These are phyloP conservation scores for Naegleria lovaniensis DNA, from an alignment of 208 protist species.

Conservation along the genomic window DNA sequence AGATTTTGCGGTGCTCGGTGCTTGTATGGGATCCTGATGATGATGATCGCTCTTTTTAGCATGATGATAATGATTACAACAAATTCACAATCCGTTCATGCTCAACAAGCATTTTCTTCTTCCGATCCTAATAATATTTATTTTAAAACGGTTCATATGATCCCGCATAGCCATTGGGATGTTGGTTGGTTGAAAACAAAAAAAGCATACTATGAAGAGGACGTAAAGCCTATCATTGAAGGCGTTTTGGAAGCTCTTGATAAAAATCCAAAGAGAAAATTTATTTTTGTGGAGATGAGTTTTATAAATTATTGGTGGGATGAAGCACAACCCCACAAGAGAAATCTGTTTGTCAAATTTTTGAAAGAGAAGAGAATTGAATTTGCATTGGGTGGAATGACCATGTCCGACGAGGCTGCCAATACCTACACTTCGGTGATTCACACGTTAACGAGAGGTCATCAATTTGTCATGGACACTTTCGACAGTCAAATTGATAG, in stretches of 20 bases:
- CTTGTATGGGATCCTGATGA: no score
- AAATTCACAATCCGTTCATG: no score
- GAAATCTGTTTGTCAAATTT: background rate
- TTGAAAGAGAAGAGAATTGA: background rate
- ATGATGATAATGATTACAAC: no score
- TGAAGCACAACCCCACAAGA: no score
- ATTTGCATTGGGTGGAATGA: background rate
- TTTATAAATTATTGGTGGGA: slow-evolving; percentile 4
- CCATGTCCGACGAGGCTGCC: background rate
- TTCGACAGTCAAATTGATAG: background rate
- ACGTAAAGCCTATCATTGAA: background rate
- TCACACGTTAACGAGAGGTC: background rate
- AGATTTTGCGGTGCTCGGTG: no score
- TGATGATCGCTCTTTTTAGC: no score
- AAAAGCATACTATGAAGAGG: background rate
- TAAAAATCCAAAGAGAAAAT: background rate
- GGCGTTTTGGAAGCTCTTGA: background rate
- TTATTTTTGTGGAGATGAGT: background rate
- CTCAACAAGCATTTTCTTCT: no score
- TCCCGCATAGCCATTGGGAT: slow-evolving; percentile 8
- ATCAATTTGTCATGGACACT: background rate
- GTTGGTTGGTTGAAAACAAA: slow-evolving; percentile 11
- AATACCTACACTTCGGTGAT: background rate
- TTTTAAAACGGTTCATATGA: background rate
- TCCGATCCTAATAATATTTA: background rate